phyloP scores from a whole-genome alignment of 2,329 filamentous ascomycete species.

The Blastomyces gilchristii region DNA sequence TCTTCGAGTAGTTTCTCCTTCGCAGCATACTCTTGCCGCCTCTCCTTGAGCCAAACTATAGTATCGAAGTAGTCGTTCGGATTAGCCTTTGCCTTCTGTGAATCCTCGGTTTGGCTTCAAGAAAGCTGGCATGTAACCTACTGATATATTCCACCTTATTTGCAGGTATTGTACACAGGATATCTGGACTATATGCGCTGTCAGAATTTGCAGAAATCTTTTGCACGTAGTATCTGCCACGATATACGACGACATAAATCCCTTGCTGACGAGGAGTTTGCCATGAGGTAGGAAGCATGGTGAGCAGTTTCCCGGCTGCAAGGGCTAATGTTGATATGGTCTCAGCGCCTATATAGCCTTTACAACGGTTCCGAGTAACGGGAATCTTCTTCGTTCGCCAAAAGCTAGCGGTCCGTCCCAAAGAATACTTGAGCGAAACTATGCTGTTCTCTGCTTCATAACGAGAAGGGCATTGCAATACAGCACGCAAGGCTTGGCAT shows the following conservation, averaged over 20 bases:
- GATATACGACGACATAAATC: not conserved
- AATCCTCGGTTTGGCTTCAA: not conserved
- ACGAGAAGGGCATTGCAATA: not conserved
- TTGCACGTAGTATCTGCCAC: not conserved
- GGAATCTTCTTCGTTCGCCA: not conserved
- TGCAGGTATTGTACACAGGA: not conserved
- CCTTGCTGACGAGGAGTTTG: not conserved
- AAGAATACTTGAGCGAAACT: not conserved
- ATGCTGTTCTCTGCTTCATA: too few relatives aligned
- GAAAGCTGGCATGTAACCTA: not conserved
- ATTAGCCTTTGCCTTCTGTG: not conserved
- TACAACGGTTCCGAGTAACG: not conserved
- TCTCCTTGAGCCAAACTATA: constrained; percentile 1
- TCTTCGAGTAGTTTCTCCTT: not conserved
- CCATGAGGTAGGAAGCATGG: not conserved
- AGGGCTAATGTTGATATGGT: not conserved
- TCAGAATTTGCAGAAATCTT: not conserved
- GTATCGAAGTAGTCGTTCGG: not conserved
- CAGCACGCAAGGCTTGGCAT: not conserved
- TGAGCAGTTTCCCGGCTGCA: not conserved
- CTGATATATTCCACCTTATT: not conserved
- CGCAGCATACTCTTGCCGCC: not conserved
- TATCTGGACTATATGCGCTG: not conserved
- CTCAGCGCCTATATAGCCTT: not conserved
- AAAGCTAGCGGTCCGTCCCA: not conserved